Conservation (phyloP, 106 monocot genomes). For the Amphibolis antarctica region DNA sequence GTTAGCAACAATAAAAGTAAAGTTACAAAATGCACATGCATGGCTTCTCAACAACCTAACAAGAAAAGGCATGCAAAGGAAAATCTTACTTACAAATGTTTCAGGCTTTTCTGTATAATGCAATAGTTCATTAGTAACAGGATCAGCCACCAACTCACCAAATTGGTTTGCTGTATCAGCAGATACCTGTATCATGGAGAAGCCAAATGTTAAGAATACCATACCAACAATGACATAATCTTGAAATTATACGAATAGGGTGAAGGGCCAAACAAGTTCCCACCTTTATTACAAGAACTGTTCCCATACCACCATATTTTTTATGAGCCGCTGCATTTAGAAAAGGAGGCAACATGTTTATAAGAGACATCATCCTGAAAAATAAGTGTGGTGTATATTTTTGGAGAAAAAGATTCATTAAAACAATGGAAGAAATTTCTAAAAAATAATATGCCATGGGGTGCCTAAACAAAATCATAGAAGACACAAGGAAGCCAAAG, state of each 20-base stretch:
- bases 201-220: background rate
- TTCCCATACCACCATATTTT: slow-evolving; percentile 52
- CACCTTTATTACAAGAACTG: slow-evolving; percentile 51
- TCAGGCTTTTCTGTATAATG: slow-evolving; percentile 95
- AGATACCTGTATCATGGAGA: slow-evolving; percentile 29
- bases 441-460: no score
- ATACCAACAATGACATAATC: no score
- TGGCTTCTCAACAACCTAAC: background rate
- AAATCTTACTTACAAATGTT: slow-evolving; percentile 61
- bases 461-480: no score
- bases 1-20: no score
- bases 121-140: slow-evolving; percentile 55
- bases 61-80: background rate
- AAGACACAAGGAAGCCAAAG: no score
- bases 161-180: slow-evolving; percentile 71
- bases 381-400: no score
- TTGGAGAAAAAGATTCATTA: no score
- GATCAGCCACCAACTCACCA: slow-evolving; percentile 91
- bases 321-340: slow-evolving; percentile 43
- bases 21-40: no score
- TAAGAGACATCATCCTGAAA: background rate
- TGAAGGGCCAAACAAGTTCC: background rate
- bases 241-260: background rate
- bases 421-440: no score
- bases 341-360: background rate